Percentiles rank a stretch among this genome's conserved stretches.
Conservation (phyloP, 2,329 filamentous ascomycete genomes). For the Alternaria sp. region DNA sequence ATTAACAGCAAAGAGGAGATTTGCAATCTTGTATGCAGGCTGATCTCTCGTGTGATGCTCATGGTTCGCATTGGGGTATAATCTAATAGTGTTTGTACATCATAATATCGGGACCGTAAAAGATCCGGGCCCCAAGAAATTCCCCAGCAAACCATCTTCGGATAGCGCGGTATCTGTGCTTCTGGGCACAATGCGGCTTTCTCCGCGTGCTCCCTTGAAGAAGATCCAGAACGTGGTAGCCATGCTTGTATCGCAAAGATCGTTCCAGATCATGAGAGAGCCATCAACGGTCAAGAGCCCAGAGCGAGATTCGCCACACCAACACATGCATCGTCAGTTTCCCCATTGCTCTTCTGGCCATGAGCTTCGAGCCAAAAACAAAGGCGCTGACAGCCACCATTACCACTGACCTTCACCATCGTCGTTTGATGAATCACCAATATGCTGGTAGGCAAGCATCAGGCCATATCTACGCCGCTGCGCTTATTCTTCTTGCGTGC, state of each 20-base stretch:
- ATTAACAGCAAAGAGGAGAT: slow-evolving; percentile 4
- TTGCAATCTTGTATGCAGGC: slow-evolving; percentile 13
- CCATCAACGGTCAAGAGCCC: neutral
- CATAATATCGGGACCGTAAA: slow-evolving; percentile 1
- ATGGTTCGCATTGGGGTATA: slow-evolving; percentile 7
- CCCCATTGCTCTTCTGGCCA: neutral
- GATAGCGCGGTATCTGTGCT: neutral
- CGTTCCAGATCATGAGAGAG: slow-evolving; percentile 4
- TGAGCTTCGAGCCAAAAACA: slow-evolving; percentile 9
- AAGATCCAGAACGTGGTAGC: slow-evolving; percentile 3
- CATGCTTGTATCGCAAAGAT: slow-evolving; percentile 3
- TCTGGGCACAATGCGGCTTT: neutral
- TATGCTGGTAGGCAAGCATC: neutral
- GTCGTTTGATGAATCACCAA: slow-evolving; percentile 1
- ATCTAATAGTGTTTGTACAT: slow-evolving; percentile 5
- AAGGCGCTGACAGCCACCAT: neutral
- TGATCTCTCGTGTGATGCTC: slow-evolving; percentile 2
- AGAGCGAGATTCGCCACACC: slow-evolving; percentile 7
- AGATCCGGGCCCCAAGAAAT: slow-evolving; percentile 1
- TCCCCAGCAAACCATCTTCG: slow-evolving; percentile 1
- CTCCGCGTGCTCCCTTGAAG: neutral
- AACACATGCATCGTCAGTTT: neutral
- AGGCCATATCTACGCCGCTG: slow-evolving; percentile 22
- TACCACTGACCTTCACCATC: neutral
- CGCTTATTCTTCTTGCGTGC: slow-evolving; percentile 31